Evolutionary conservation across 2,329 filamentous ascomycete genomes (phyloP).

Genomic region (Penicillium olsonii): DNA sequence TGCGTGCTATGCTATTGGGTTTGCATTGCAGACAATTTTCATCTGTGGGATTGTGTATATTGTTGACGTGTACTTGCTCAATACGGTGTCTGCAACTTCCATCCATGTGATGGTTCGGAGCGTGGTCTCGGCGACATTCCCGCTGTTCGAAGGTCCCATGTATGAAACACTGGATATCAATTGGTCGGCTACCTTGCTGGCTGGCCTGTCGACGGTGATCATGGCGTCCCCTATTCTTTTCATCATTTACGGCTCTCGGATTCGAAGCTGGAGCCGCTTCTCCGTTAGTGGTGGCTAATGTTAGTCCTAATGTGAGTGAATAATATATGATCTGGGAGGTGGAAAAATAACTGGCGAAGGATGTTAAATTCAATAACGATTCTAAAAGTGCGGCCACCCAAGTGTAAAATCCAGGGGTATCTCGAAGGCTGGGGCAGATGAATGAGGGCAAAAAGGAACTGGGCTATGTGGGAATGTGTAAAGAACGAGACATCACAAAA

Average conservation of each 20-base stretch:
- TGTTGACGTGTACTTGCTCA: slow-evolving; percentile 39
- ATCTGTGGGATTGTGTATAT: slow-evolving; percentile 41
- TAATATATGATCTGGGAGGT: neutral
- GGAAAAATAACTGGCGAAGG: neutral
- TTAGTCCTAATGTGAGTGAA: neutral
- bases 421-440: slow-evolving; percentile 17
- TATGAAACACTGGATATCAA: slow-evolving; percentile 21
- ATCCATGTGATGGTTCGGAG: slow-evolving; percentile 37
- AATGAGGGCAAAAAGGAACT: slow-evolving; percentile 7
- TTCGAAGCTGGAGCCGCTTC: slow-evolving; percentile 28
- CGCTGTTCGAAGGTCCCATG: slow-evolving; percentile 23
- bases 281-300: slow-evolving; percentile 11
- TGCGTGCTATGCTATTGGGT: slow-evolving; percentile 44
- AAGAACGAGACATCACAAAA: slow-evolving; percentile 6
- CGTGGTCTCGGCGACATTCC: slow-evolving; percentile 32
- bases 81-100: slow-evolving; percentile 37
- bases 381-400: slow-evolving; percentile 14
- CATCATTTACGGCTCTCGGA: slow-evolving; percentile 22
- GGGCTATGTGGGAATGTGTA: slow-evolving; percentile 5
- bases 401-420: slow-evolving; percentile 23
- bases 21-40: slow-evolving; percentile 43
- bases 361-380: neutral
- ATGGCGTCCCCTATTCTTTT: slow-evolving; percentile 63
- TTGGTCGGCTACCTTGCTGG: slow-evolving; percentile 24
- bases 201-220: slow-evolving; percentile 54